These are phyloP conservation scores for Epithemia pelagica DNA, from an alignment of 108 stramenopile species.

Conservation along the genomic window DNA sequence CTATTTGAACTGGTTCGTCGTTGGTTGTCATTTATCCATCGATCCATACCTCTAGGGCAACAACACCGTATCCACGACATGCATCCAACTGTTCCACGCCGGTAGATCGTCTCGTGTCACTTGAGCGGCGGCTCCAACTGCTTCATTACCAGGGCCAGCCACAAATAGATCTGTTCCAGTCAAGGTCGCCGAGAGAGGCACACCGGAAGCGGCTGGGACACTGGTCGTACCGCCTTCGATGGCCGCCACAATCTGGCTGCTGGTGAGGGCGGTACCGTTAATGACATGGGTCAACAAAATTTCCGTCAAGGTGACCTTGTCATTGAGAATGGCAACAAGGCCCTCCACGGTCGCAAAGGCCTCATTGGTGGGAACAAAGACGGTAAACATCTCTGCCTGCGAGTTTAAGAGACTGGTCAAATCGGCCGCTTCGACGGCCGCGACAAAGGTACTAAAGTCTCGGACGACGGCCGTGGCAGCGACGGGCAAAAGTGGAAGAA, in stretches of 20 bases:
- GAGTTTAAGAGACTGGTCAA: slow-evolving; percentile 7
- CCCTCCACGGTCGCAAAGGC: slow-evolving; percentile 10
- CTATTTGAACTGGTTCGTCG: slow-evolving; percentile 1
- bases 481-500: neutral
- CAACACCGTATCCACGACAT: neutral
- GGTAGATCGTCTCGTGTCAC: neutral
- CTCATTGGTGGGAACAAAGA: slow-evolving; percentile 21
- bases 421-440: neutral
- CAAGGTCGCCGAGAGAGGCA: neutral
- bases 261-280: slow-evolving; percentile 1
- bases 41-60: too few relatives aligned
- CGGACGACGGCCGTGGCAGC: neutral
- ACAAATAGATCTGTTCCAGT: neutral
- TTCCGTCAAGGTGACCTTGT: slow-evolving; percentile 3
- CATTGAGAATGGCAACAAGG: slow-evolving; percentile 7
- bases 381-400: neutral
- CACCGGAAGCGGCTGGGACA: neutral
- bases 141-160: neutral
- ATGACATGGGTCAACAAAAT: slow-evolving; percentile 19
- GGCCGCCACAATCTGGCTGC: neutral
- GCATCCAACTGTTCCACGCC: neutral
- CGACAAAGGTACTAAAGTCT: neutral
- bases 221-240: neutral
- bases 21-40: too few relatives aligned
- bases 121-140: neutral